phyloP scores from a whole-genome alignment of 169 alveolate genomes.

The Eimeria necatrix region DNA sequence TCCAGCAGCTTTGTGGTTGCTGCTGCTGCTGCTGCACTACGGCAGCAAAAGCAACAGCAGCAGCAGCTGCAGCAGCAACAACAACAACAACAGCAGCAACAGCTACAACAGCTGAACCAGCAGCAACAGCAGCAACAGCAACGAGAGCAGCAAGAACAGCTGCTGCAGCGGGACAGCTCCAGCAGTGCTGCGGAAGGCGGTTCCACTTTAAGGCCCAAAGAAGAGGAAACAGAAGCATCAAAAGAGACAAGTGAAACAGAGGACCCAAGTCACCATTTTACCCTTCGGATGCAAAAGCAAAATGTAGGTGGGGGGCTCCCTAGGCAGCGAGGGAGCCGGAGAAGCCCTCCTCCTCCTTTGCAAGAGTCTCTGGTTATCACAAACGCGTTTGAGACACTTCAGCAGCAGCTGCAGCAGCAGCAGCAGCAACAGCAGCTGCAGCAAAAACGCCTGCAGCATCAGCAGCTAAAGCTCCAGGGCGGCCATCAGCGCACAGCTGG shows the following conservation, averaged over 20 bases:
- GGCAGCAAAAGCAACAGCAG: neutral
- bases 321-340: neutral
- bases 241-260: too few species aligned
- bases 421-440: neutral
- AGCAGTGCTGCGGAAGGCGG: too few species aligned
- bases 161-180: neutral
- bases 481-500: too few species aligned
- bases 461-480: neutral
- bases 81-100: neutral
- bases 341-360: neutral
- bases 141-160: neutral
- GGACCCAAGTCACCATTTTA: too few species aligned
- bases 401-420: neutral
- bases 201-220: too few species aligned
- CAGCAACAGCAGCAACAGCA: neutral
- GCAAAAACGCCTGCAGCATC: neutral
- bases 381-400: neutral
- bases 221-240: too few species aligned
- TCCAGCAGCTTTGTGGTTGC: neutral
- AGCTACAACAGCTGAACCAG: neutral
- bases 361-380: neutral
- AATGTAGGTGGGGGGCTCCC: neutral
- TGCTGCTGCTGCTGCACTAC: constrained; percentile 48
- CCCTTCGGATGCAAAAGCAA: neutral
- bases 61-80: constrained; percentile 1